Conservation (phyloP, 495 filamentous ascomycete genomes). For the Extremus antarcticus region DNA sequence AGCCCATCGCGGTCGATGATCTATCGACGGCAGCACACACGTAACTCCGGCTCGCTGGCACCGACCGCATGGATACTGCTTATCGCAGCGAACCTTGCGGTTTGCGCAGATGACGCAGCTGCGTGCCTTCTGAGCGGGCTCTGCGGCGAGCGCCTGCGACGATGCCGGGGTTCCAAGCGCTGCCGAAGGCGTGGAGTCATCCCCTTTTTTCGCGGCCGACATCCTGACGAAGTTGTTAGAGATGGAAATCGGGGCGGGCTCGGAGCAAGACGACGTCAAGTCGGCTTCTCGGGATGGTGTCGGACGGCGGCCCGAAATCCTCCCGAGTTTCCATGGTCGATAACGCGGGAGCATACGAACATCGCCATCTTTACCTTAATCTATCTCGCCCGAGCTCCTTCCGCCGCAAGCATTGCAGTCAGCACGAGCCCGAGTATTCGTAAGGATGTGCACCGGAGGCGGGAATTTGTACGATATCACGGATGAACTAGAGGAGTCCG, state of each 20-base stretch:
- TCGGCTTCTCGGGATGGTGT: not conserved
- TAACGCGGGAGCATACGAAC: too few relatives aligned
- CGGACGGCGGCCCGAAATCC: not conserved
- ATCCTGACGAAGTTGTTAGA: too few relatives aligned
- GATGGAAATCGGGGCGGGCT: too few relatives aligned
- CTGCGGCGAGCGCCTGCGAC: conserved; percentile 10
- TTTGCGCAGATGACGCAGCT: conserved; percentile 47
- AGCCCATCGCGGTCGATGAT: not conserved
- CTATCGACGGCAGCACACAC: conserved; percentile 40
- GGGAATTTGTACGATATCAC: too few relatives aligned
- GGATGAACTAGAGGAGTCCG: too few relatives aligned
- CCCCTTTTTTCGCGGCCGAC: not conserved
- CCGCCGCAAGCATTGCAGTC: too few relatives aligned
- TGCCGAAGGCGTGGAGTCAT: not conserved
- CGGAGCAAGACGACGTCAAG: too few relatives aligned
- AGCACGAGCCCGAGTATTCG: too few relatives aligned
- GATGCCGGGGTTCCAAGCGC: not conserved
- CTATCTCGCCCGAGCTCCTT: too few relatives aligned
- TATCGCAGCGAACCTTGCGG: conserved; percentile 61
- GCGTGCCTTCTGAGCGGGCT: conserved; percentile 32
- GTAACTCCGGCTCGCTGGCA: conserved; percentile 51
- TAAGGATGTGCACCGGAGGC: too few relatives aligned
- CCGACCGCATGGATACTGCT: conserved; percentile 54
- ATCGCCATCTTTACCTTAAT: too few relatives aligned
- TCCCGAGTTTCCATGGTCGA: not conserved